Evolutionary conservation across 805 yeast species (phyloP), one percentile per base, ranked within the genome.

Genomic region (Candida cerambycidarum): DNA sequence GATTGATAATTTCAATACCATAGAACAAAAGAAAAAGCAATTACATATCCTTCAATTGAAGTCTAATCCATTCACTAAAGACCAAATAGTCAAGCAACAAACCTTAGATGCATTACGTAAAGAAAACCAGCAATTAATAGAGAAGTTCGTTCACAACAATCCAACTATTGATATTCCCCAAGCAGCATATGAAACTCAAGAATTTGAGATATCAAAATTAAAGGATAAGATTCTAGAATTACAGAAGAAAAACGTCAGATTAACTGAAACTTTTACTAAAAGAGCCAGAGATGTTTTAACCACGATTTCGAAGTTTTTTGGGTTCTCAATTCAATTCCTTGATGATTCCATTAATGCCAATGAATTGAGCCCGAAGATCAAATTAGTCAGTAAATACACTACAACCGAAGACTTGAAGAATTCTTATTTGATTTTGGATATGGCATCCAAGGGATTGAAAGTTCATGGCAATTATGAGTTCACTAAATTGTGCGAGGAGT

Each of bases 241-340:
- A 7, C 68, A 69, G 38, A 86, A 85, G 55, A 69, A 78, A 41
- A 68, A 73, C 27, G 62, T 55, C 9, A 62, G 95, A 30, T 63
- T 80, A 43, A 76, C 69, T 48, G 79, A 82, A 48, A 74, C 78
- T 5, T 88, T 79, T 56, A 63, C 79, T 13, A 74, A 75, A 39
- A 85, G 85, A 57, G 80, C 92, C n/a, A 62, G 73, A 24, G 90
- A 86, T 54, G 82, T 86, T 39, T 67, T 88, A 28, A 79, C 82
- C 24, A 77, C 83, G 1, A 80, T 88, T 0, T 78, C 81, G 42
- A 70, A 82, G 4, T 71, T 84, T 21, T 71, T 89, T 39, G 96
- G 96, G 0, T 88, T 79, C 59, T 75, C 77, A 36, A 64, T 89
- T 17, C 95, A 86, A 55, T 82, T 87, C 49, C 61, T 80, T 28